Percentiles rank a stretch among this genome's conserved stretches.
Conservation (phyloP, 108 stramenopile genomes). For the Skeletonema grethae region DNA sequence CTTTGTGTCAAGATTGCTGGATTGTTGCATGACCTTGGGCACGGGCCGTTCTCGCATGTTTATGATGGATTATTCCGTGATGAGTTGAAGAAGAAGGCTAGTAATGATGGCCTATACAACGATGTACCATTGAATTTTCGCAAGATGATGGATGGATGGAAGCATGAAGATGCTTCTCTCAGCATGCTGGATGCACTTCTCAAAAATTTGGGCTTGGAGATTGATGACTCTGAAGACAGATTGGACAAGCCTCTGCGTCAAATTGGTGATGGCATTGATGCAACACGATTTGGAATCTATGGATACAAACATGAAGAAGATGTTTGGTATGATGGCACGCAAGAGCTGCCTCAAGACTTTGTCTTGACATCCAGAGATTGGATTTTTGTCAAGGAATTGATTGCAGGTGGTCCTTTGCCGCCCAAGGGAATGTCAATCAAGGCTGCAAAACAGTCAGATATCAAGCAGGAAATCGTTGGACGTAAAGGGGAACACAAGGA, state of each 20-base stretch:
- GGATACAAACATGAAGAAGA: constrained; percentile 8
- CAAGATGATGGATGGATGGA: constrained; percentile 52
- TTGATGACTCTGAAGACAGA: constrained; percentile 52
- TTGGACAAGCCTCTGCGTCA: constrained; percentile 77
- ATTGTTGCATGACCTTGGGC: constrained; percentile 90
- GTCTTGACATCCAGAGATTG: constrained; percentile 83
- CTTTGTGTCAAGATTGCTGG: constrained; percentile 94
- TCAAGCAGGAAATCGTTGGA: constrained; percentile 48
- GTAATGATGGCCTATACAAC: background rate
- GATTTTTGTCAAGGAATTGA: constrained; percentile 88
- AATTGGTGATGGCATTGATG: constrained; percentile 78
- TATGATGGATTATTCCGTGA: constrained; percentile 62
- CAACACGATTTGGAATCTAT: constrained; percentile 57
- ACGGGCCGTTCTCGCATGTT: constrained; percentile 89
- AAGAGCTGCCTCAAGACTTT: constrained; percentile 32
- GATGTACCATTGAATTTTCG: background rate
- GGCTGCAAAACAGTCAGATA: constrained; percentile 8
- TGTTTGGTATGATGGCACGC: constrained; percentile 20
- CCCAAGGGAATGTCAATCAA: constrained; percentile 38
- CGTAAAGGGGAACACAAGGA: constrained; percentile 54
- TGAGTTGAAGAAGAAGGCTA: constrained; percentile 26
- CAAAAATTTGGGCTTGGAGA: constrained; percentile 58
- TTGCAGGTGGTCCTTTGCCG: constrained; percentile 50
- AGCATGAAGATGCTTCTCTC: constrained; percentile 76
- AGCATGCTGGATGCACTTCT: constrained; percentile 78